Conservation (phyloP, 257 asterid genomes). For the Cruciata laevipes region DNA sequence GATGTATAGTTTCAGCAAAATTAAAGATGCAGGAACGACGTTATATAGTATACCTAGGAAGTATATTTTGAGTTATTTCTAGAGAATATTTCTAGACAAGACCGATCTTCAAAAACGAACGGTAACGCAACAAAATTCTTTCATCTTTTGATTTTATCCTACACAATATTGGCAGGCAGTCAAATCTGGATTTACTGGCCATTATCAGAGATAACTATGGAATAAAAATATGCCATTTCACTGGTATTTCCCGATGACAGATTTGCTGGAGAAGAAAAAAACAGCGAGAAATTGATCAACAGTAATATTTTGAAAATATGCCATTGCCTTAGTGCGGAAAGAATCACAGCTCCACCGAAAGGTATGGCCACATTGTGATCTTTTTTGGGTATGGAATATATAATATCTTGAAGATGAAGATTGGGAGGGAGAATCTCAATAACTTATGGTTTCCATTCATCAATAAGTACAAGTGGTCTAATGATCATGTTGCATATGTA, state of each 20-base stretch:
- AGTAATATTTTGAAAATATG: background rate
- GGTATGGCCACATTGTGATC: slow-evolving; percentile 11
- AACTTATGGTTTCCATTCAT: background rate
- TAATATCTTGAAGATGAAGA: slow-evolving; percentile 13
- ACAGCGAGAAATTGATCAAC: background rate
- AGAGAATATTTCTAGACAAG: background rate
- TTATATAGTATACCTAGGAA: background rate
- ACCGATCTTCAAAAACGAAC: background rate
- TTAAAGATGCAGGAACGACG: background rate
- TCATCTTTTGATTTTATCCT: background rate
- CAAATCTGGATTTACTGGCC: background rate
- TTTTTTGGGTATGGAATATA: background rate
- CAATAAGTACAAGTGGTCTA: background rate
- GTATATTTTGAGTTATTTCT: no score
- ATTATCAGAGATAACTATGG: background rate
- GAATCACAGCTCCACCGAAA: slow-evolving; percentile 25
- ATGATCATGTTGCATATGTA: no score
- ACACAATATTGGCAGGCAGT: background rate
- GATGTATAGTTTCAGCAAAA: background rate
- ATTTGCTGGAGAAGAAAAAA: background rate
- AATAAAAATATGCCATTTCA: background rate
- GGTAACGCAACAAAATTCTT: background rate
- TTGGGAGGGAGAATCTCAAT: slow-evolving; percentile 20
- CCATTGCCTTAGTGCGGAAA: slow-evolving; percentile 15
- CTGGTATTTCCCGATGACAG: background rate